Evolutionary conservation across 2,329 filamentous ascomycete species (phyloP).

Genomic region (Talaromyces rugulosus): DNA sequence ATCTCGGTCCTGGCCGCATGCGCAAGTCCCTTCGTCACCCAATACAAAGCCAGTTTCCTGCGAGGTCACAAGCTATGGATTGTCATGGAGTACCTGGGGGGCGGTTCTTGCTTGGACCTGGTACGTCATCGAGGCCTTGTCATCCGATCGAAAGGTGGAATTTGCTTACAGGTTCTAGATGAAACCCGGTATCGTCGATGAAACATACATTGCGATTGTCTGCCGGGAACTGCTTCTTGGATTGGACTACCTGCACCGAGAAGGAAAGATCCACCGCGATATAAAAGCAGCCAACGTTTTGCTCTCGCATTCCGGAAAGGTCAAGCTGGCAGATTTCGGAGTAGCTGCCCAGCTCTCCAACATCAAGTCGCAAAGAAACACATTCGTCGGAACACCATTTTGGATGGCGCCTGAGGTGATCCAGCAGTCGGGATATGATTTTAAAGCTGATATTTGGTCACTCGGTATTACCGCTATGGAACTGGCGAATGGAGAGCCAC

Average conservation of each 20-base stretch:
- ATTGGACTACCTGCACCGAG: conserved; percentile 86
- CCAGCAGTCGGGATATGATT: conserved; percentile 77
- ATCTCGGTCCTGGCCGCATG: conserved; percentile 94
- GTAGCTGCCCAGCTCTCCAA: conserved; percentile 95
- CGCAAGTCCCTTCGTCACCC: conserved; percentile 86
- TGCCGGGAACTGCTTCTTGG: conserved; percentile 87
- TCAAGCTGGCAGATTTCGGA: conserved; percentile 95
- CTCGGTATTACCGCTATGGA: conserved; percentile 89
- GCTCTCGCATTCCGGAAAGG: conserved; percentile 83
- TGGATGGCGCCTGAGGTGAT: conserved; percentile 98
- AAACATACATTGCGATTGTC: conserved; percentile 88
- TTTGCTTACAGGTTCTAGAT: conserved; percentile 52
- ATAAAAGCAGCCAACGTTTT: conserved; percentile 96
- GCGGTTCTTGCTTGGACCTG: conserved; percentile 90
- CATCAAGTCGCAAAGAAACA: conserved; percentile 95
- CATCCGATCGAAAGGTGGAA: neutral
- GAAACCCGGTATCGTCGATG: conserved; percentile 83
- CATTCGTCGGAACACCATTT: conserved; percentile 94
- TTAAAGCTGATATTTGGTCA: conserved; percentile 92
- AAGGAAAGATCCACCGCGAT: conserved; percentile 94
- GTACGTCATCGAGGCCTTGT: conserved; percentile 45
- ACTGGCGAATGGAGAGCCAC: conserved; percentile 83
- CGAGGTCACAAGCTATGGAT: conserved; percentile 97
- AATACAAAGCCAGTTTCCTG: conserved; percentile 96
- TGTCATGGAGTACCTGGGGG: conserved; percentile 96